phyloP scores from a whole-genome alignment of 2,329 filamentous ascomycete species.

The Diaporthe longicolla region DNA sequence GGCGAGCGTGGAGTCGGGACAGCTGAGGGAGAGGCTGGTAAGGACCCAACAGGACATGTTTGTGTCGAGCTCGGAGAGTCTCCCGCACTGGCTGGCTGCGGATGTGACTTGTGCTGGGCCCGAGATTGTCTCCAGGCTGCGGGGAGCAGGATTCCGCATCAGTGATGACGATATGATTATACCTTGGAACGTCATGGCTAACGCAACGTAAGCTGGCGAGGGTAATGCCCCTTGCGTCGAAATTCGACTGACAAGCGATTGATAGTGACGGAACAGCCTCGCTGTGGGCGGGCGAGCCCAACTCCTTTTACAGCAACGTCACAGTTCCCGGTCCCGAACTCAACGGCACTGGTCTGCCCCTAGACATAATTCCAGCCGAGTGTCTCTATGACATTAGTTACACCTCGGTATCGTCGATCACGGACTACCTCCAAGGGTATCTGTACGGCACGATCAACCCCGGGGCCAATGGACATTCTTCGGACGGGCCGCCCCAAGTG shows the following conservation, averaged over 20 bases:
- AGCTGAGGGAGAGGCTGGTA: slow-evolving; percentile 5
- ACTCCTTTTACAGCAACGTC: not conserved
- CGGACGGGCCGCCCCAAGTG: slow-evolving; percentile 5
- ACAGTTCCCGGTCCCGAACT: not conserved
- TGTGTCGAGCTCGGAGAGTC: not conserved
- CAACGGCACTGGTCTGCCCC: not conserved
- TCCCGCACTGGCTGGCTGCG: slow-evolving; percentile 18
- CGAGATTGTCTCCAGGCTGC: slow-evolving; percentile 4
- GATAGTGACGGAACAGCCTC: slow-evolving; percentile 11
- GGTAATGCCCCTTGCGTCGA: not conserved
- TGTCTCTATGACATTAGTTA: slow-evolving; percentile 10
- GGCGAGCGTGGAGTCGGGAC: slow-evolving; percentile 10
- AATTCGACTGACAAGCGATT: not conserved
- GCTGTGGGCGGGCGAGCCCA: slow-evolving; percentile 5
- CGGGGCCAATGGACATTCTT: slow-evolving; percentile 2
- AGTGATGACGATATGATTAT: slow-evolving; percentile 10
- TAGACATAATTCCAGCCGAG: slow-evolving; percentile 3
- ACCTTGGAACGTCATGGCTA: slow-evolving; percentile 21
- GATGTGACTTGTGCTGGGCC: slow-evolving; percentile 20
- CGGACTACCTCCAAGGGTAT: not conserved
- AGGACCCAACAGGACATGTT: slow-evolving; percentile 2
- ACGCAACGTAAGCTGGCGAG: not conserved
- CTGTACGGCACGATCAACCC: not conserved
- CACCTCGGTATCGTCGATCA: slow-evolving; percentile 7
- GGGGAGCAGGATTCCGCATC: slow-evolving; percentile 7